phyloP scores from a whole-genome alignment of 306 rosid genomes.

The Corylus americana region DNA sequence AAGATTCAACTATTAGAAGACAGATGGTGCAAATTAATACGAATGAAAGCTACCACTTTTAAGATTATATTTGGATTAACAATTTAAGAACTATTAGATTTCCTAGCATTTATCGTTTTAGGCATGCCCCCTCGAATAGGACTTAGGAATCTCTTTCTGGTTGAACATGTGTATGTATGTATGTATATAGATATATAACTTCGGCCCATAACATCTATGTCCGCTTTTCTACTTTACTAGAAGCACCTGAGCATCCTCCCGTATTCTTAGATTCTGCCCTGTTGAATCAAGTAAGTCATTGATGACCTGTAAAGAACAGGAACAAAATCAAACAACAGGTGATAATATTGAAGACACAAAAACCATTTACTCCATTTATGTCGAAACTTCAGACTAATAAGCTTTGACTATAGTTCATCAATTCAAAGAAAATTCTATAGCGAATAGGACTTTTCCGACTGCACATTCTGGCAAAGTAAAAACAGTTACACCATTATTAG shows the following conservation, averaged over 20 bases:
- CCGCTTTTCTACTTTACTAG: conserved; percentile 19
- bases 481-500: neutral
- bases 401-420: neutral
- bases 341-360: conserved; percentile 4
- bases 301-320: conserved; percentile 60
- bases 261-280: conserved; percentile 79
- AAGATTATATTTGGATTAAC: neutral
- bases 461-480: neutral
- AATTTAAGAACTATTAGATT: neutral
- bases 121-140: neutral
- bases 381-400: neutral
- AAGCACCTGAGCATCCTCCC: conserved; percentile 88
- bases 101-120: neutral
- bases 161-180: neutral
- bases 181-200: neutral
- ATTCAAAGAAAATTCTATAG: neutral
- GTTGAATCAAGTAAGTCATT: conserved; percentile 80
- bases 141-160: neutral
- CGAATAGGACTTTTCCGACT: neutral
- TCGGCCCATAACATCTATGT: neutral
- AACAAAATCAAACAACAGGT: conserved; percentile 8
- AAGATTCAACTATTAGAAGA: conserved; percentile 15
- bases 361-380: neutral
- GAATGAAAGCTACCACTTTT: neutral
- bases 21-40: neutral